A percentile compares a stretch with the other conserved stretches of the same genome.
Conservation (phyloP, 2,329 filamentous ascomycete species). For the Penicillium frequentans region DNA sequence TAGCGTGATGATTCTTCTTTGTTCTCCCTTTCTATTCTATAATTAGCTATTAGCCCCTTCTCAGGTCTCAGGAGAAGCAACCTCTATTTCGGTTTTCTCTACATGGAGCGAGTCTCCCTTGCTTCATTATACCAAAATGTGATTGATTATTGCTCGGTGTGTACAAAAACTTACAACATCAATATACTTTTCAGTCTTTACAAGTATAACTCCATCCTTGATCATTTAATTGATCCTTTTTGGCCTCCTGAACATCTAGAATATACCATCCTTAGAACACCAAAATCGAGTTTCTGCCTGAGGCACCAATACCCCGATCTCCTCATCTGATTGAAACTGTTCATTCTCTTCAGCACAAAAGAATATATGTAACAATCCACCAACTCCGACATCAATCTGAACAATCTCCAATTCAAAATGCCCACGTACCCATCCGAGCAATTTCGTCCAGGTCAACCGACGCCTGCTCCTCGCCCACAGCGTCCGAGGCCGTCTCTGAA, state of each 20-base stretch:
- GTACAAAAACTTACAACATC: not conserved
- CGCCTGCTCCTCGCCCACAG: slow-evolving; percentile 8
- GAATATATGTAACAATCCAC: not conserved
- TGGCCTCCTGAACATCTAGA: not conserved
- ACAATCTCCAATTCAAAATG: not conserved
- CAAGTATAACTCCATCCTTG: not conserved
- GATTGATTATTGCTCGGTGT: not conserved
- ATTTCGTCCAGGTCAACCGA: not conserved
- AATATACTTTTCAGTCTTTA: not conserved
- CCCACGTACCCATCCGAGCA: not conserved
- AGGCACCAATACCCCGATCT: not conserved
- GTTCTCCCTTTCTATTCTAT: not conserved
- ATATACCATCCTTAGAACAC: not conserved
- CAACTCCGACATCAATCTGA: not conserved
- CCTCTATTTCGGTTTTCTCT: not conserved
- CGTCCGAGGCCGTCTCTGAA: slow-evolving; percentile 12
- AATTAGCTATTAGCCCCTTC: not conserved
- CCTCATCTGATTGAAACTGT: not conserved
- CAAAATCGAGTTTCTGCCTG: not conserved
- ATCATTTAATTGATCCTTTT: not conserved
- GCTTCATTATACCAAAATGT: not conserved
- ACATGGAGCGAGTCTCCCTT: not conserved
- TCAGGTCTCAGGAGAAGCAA: not conserved
- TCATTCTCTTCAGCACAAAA: not conserved
- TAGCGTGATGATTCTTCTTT: not conserved